Base-by-base conservation (phyloP, 2,329 filamentous ascomycete species). In the Aschersonia sp. region DNA sequence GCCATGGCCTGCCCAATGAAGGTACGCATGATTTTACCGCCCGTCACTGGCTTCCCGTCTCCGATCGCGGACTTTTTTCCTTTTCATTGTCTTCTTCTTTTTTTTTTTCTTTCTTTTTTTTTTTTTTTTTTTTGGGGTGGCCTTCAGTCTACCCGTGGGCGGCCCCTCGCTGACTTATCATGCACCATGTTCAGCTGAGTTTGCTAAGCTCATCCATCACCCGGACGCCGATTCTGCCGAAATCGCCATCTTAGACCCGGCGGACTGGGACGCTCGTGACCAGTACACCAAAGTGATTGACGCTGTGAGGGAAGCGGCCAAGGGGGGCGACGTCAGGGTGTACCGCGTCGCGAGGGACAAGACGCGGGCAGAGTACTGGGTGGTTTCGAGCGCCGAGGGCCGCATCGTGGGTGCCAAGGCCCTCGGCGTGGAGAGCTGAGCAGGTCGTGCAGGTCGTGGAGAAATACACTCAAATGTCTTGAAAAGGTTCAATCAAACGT, bases 361-460 rank as follows among this genome's bases (percentile, higher is more conserved):
- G 10, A 77, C 80, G 30, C 74, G 83, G 59, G 72, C 73, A 11
- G 85, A 94, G 66, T 94, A 94, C 64, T 95, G 82, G 74, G 68
- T 95, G 49, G 68, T 95, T 61, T 83, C 54, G 73, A 81, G 57
- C 66, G 66, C 74, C 45, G 74, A 72, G 10, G 74, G 71, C 14
- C 75, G 72, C 65, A 58, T 95, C 50, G 79, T 95, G 6, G 89
- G 89, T 11, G 72, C 83, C 48, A 90, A 87, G 72, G 85, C 83
- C 9, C 67, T 87, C 65, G 78, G 83, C 30, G 72, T 94, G 52
- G 88, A 95, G 72, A 65, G 53, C 46, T 54, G 48, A 54, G 14
- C 22, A 11, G 11, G 32, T 22, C 8, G 32, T 9, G 12, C n/a
- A n/a, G n/a, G n/a, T n/a, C n/a, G n/a, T n/a, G n/a, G 32, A 12